Evolutionary conservation across 169 alveolate genomes (phyloP), one percentile per base, ranked within the genome.

Genomic region (Eimeria brunetti): DNA sequence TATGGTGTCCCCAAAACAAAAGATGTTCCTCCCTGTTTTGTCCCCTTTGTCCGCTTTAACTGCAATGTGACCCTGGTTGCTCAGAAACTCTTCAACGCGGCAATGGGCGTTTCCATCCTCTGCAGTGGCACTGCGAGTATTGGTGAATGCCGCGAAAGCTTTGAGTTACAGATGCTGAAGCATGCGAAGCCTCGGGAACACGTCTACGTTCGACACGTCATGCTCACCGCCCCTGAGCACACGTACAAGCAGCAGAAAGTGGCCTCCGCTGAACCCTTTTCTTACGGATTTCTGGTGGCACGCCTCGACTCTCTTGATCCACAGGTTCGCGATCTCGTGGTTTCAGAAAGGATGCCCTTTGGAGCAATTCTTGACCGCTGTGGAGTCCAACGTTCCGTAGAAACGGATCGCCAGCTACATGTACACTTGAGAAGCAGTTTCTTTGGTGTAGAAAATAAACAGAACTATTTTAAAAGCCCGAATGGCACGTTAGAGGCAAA

Each of bases 231-330:
- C 36, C 51, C 67, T 24, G 46, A 49, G 51, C 11, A 51, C 51
- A 44, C 9, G 60, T 14, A 24, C 20, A 11, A 44, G 46, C 49
- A 53, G 38, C 22, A 78, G 51, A 71, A 44, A 18, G 41, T n/a
- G 14, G 30, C 22, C n/a, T 51, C 36, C 71, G 64, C 18, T 36
- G 71, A 53, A 14, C 89, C 89, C 51, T 81, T 81, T 81, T 81
- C 89, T 30, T 81, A 81, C 46, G 89, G 89, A 53, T 81, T 81
- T 12, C 71, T 81, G 89, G n/a, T 81, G 89, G 89, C 49, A 41
- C 64, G 46, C 62, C 89, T 81, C 11, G 51, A 30, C 3, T n/a
- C 18, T 36, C 89, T 81, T 49, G 12, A 53, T 11, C 89, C 33
- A 4, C 22, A 49, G 33, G 69, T 33, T 30, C 89, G 89, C 69